These are phyloP conservation scores for Ananas comosus DNA, from an alignment of 176 grass and related monocot genomes.

Conservation along the genomic window DNA sequence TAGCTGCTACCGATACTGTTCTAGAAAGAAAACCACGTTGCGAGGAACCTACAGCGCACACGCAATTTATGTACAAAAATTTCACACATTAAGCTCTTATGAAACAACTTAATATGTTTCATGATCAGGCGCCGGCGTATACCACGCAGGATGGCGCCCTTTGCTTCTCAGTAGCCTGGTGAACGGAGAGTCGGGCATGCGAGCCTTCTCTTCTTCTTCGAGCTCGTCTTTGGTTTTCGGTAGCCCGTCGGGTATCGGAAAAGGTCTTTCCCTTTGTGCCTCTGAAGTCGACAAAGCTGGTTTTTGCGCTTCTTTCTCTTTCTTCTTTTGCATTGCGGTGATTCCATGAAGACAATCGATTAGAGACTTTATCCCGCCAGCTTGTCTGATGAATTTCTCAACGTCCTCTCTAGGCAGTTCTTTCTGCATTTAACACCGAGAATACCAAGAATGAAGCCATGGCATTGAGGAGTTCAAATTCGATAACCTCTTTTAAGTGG, in stretches of 20 bases:
- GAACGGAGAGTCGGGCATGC: constrained; percentile 62
- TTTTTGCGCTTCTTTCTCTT: constrained; percentile 24
- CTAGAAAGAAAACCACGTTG: neutral
- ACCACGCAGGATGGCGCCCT: constrained; percentile 66
- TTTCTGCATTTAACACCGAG: constrained; percentile 17
- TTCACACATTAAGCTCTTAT: neutral
- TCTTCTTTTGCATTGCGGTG: constrained; percentile 34
- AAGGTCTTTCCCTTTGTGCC: constrained; percentile 21
- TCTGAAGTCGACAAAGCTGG: constrained; percentile 3
- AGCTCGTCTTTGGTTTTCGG: constrained; percentile 65
- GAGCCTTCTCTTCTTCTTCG: constrained; percentile 44
- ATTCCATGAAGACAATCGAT: constrained; percentile 45
- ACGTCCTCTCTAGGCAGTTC: constrained; percentile 35
- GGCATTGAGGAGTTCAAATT: neutral
- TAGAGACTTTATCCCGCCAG: constrained; percentile 39
- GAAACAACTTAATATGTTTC: constrained; percentile 8
- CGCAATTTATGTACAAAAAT: neutral
- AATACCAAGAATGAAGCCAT: neutral
- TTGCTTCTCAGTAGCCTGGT: constrained; percentile 58
- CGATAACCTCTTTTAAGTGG: neutral
- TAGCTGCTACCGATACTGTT: neutral
- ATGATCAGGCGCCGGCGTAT: constrained; percentile 19
- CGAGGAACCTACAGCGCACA: neutral
- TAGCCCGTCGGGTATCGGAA: constrained; percentile 58
- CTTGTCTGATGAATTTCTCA: constrained; percentile 25